Percentiles rank a stretch among this genome's conserved stretches.
phyloP scores from a whole-genome alignment of 176 grass and related monocot species.

The Paspalum notatum region DNA sequence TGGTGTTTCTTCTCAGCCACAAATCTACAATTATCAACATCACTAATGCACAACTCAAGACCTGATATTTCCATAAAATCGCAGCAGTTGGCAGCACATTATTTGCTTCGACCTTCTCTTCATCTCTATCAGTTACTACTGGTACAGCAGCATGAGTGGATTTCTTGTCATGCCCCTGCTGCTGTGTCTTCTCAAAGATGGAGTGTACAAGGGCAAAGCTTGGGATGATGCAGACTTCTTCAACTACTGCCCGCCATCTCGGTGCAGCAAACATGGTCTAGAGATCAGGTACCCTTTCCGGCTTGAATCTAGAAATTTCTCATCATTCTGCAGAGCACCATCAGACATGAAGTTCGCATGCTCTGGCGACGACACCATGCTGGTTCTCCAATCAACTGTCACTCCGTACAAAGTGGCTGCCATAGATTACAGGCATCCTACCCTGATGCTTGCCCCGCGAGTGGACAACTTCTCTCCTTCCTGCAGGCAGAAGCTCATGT shows the following conservation, averaged over 20 bases:
- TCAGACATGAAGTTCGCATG: slow-evolving; percentile 45
- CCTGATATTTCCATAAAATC: too few relatives aligned
- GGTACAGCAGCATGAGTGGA: neutral
- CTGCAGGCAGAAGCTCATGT: slow-evolving; percentile 27
- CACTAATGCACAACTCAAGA: too few relatives aligned
- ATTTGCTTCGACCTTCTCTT: neutral
- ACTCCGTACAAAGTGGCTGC: slow-evolving; percentile 19
- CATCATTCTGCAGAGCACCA: slow-evolving; percentile 21
- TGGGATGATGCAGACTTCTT: slow-evolving; percentile 38
- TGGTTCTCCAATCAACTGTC: slow-evolving; percentile 10
- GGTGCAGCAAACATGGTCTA: slow-evolving; percentile 41
- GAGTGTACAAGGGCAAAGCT: neutral
- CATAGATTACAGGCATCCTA: slow-evolving; percentile 25
- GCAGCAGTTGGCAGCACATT: too few relatives aligned
- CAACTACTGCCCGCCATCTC: slow-evolving; percentile 7
- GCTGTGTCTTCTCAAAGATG: slow-evolving; percentile 8
- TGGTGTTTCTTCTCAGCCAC: too few relatives aligned
- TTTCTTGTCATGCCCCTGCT: slow-evolving; percentile 24
- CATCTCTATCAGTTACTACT: neutral
- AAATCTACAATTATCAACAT: too few relatives aligned
- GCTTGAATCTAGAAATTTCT: slow-evolving; percentile 24
- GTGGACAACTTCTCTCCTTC: slow-evolving; percentile 6
- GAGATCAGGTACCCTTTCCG: slow-evolving; percentile 53
- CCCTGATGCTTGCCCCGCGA: neutral
- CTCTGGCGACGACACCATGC: slow-evolving; percentile 41